A percentile compares a stretch with the other conserved stretches of the same genome.
Evolutionary conservation across 2,329 filamentous ascomycete genomes (phyloP).

Genomic region (Alternaria tenuissima): DNA sequence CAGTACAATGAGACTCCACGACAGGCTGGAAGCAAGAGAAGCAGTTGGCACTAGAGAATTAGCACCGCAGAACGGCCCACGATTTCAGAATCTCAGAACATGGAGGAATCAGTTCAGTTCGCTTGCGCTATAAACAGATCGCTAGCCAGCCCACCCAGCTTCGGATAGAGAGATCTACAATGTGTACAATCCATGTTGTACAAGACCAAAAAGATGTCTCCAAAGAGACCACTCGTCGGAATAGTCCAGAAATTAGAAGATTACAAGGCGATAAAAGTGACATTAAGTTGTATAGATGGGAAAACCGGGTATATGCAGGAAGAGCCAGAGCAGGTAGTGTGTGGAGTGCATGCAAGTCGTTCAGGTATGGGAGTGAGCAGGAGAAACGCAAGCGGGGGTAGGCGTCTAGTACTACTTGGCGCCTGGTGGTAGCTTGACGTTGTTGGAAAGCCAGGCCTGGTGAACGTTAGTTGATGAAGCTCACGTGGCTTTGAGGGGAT

Average conservation of each 20-base stretch:
- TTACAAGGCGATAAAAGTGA: slow-evolving; percentile 14
- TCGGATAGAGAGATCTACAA: neutral
- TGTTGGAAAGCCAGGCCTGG: slow-evolving; percentile 60
- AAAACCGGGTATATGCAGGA: slow-evolving; percentile 52
- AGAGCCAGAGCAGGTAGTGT: slow-evolving; percentile 24
- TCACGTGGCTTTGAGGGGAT: neutral
- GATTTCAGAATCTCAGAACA: neutral
- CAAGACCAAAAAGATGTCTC: neutral
- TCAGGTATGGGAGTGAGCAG: slow-evolving; percentile 31
- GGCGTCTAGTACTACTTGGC: slow-evolving; percentile 40
- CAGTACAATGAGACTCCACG: neutral
- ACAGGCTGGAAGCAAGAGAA: neutral
- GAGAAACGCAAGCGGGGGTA: neutral
- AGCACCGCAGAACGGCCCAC: neutral
- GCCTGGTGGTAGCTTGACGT: slow-evolving; percentile 56
- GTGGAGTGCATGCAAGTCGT: slow-evolving; percentile 45
- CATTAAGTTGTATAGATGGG: slow-evolving; percentile 14
- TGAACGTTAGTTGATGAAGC: neutral
- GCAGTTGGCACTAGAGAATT: neutral
- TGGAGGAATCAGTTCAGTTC: neutral
- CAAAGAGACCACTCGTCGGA: neutral
- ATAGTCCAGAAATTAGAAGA: slow-evolving; percentile 7
- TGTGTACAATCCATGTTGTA: neutral
- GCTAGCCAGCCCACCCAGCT: neutral
- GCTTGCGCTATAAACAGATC: neutral